Evolutionary conservation across 139 green algal species (phyloP), one percentile per base, ranked within the genome.

Genomic region (Microglena sp.): DNA sequence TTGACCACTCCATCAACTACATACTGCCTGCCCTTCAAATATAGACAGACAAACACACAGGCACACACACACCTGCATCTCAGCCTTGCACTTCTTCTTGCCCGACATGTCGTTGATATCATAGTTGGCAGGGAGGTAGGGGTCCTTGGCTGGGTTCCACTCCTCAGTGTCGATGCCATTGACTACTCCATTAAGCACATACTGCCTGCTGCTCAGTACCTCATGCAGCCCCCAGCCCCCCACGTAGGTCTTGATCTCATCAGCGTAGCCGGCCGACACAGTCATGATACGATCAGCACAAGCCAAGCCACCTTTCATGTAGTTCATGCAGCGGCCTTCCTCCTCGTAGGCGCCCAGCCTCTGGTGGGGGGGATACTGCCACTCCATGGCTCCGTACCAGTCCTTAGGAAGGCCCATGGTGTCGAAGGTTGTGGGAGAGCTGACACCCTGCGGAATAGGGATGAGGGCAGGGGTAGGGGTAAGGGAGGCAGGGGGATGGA

Each of bases 311-410:
- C 71, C 90, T 77, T 94, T 92, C 33, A 95, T 64, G 45, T 80
- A 74, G 84, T 95, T 92, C 15, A 95, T 83, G 2, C 69, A 76
- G 22, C 84, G 76, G 24, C 90, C 90, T 76, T 94, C 87, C 76
- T 94, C 87, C 62, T 83, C 87, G 61, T 89, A 94, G 27, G 66
- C 68, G 44, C 87, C 87, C 71, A 83, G 69, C 0, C 87, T 78
- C 82, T 85, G 73, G 65, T 92, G 75, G 2, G 82, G 82, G 0
- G 87, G 87, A 66, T 91, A 94, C 76, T 92, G 86, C 66, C 72
- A 96, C 78, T 96, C 90, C 44, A 96, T 53, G 3, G 74, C 69
- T 5, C 71, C 59, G 75, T 96, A 96, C 89, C 89, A 96, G 28
- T 88, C 60, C 15, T n/a, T 55, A 0, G 86, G 86, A 33, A 96